A percentile compares a stretch with the other conserved stretches of the same genome.
Evolutionary conservation across 805 yeast genomes (phyloP).

Genomic region (Cyberlindnera euphorbiiphila): DNA sequence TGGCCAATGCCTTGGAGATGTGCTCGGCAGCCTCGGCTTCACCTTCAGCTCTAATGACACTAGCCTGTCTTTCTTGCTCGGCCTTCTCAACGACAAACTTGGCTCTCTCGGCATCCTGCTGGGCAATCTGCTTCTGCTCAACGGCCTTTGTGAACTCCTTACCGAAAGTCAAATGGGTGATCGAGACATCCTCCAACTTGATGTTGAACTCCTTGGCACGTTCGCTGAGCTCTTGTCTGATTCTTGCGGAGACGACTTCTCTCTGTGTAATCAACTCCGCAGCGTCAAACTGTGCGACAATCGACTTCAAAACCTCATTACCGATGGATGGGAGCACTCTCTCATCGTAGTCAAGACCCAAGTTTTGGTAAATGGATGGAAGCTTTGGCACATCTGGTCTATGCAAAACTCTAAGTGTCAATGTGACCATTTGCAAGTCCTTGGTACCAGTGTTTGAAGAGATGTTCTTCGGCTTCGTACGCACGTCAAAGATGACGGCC

Average conservation of each 20-base stretch:
- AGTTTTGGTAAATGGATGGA: constrained; percentile 83
- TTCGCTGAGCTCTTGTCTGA: constrained; percentile 76
- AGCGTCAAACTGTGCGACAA: constrained; percentile 93
- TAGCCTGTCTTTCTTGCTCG: constrained; percentile 94
- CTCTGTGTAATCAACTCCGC: constrained; percentile 97
- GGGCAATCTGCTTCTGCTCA: constrained; percentile 98
- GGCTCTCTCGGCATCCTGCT: constrained; percentile 98
- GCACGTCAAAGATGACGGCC: constrained; percentile 85
- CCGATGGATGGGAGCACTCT: constrained; percentile 90
- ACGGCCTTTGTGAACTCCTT: constrained; percentile 96
- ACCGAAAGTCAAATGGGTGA: constrained; percentile 97
- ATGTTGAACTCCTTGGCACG: constrained; percentile 89
- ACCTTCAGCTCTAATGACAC: constrained; percentile 96
- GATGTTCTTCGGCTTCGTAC: constrained; percentile 93
- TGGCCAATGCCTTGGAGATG: constrained; percentile 85
- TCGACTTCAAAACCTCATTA: constrained; percentile 83
- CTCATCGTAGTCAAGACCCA: constrained; percentile 94
- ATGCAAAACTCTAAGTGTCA: constrained; percentile 89
- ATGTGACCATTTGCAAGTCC: constrained; percentile 92
- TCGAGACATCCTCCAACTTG: constrained; percentile 92
- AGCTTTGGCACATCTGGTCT: constrained; percentile 84
- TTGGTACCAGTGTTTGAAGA: constrained; percentile 95
- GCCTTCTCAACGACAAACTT: constrained; percentile 91
- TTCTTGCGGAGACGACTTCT: constrained; percentile 87
- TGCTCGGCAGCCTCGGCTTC: constrained; percentile 98